phyloP scores from a whole-genome alignment of 805 yeast genomes.

The Limtongia smithiae region DNA sequence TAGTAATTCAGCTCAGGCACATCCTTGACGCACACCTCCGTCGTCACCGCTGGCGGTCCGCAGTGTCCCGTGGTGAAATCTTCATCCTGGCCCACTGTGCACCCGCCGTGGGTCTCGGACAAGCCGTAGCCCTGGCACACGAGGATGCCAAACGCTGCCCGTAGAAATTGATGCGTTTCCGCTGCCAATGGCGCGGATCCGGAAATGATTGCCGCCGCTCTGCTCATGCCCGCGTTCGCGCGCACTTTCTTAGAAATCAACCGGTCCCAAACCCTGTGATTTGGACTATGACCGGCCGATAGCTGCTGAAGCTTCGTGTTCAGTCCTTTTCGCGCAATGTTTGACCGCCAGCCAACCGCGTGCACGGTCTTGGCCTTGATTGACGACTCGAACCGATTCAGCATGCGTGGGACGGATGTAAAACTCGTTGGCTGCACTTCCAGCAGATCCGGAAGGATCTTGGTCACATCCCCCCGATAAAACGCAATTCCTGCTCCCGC shows the following conservation, averaged over 20 bases:
- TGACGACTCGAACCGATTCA: conserved; percentile 59
- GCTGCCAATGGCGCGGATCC: conserved; percentile 73
- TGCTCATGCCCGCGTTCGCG: conserved; percentile 48
- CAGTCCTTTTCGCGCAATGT: conserved; percentile 42
- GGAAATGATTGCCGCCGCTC: conserved; percentile 41
- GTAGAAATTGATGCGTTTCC: conserved; percentile 57
- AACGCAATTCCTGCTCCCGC: conserved; percentile 54
- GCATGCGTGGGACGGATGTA: conserved; percentile 61
- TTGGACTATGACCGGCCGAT: conserved; percentile 42
- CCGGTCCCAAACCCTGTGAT: conserved; percentile 38
- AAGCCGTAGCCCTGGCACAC: conserved; percentile 71
- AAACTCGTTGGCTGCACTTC: conserved; percentile 52
- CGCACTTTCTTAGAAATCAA: conserved; percentile 45
- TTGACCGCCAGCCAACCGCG: conserved; percentile 47
- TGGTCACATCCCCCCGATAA: conserved; percentile 50
- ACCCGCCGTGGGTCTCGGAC: conserved; percentile 47
- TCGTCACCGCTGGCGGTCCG: conserved; percentile 55
- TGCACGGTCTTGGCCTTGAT: conserved; percentile 48
- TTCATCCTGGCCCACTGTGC: conserved; percentile 37
- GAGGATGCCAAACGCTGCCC: conserved; percentile 56
- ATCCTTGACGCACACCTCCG: conserved; percentile 60
- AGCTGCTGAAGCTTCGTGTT: conserved; percentile 40
- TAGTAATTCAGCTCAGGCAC: conserved; percentile 60
- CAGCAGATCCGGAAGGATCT: conserved; percentile 57
- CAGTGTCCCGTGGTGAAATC: conserved; percentile 52